Conservation (phyloP, 169 alveolate genomes). For the Eimeria necatrix region DNA sequence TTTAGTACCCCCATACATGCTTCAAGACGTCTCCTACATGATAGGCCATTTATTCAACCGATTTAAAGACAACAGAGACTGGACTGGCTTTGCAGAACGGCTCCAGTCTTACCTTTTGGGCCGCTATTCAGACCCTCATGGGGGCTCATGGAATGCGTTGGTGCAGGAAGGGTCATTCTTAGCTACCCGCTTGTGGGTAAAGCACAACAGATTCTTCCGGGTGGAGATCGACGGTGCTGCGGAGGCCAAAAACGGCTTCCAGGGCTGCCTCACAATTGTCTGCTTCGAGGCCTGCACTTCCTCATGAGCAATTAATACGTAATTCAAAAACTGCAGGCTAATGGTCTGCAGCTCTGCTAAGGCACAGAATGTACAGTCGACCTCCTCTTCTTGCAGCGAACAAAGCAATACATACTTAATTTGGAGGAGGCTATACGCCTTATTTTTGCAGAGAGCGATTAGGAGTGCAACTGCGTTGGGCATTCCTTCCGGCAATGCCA, state of each 20-base stretch:
- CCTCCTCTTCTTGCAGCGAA: too few relatives aligned
- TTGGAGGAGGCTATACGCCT: too few relatives aligned
- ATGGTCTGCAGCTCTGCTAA: too few relatives aligned
- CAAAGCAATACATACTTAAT: too few relatives aligned
- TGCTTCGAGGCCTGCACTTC: slow-evolving; percentile 61
- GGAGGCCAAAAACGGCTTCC: background rate
- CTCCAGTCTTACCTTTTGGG: slow-evolving; percentile 65
- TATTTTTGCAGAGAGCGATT: too few relatives aligned
- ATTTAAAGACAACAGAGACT: slow-evolving; percentile 16
- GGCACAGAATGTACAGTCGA: too few relatives aligned
- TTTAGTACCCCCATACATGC: slow-evolving; percentile 57
- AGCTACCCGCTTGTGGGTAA: slow-evolving; percentile 42
- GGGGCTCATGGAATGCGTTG: slow-evolving; percentile 62
- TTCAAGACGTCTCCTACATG: slow-evolving; percentile 42
- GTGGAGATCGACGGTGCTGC: background rate
- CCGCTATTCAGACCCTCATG: slow-evolving; percentile 39
- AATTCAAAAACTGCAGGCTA: too few relatives aligned
- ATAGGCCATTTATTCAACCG: slow-evolving; percentile 35
- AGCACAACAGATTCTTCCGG: slow-evolving; percentile 54
- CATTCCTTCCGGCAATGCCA: too few relatives aligned
- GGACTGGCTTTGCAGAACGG: slow-evolving; percentile 41
- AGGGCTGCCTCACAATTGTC: slow-evolving; percentile 22
- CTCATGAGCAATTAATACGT: background rate
- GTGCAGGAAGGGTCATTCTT: slow-evolving; percentile 61
- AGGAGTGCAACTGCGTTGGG: too few relatives aligned